phyloP scores from a whole-genome alignment of 257 asterid genomes.

The Scutellaria barbata region DNA sequence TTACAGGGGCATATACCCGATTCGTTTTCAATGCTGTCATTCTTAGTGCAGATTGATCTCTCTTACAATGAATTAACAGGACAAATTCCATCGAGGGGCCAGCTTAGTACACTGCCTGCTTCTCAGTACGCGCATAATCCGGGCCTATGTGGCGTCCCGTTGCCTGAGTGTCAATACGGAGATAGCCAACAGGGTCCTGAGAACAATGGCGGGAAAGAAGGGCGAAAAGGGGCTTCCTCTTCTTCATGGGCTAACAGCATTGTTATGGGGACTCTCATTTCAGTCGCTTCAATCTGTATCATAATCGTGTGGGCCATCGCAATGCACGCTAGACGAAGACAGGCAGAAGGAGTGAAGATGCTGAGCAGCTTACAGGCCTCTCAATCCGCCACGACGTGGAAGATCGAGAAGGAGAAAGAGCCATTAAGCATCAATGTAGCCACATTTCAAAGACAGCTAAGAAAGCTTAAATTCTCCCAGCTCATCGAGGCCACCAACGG shows the following conservation, averaged over 20 bases:
- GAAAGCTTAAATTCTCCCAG: conserved; percentile 85
- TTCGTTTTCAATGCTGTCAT: conserved; percentile 74
- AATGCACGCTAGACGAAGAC: conserved; percentile 61
- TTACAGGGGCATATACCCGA: conserved; percentile 90
- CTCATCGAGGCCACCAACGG: conserved; percentile 91
- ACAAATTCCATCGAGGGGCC: conserved; percentile 83
- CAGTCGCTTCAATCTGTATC: conserved; percentile 71
- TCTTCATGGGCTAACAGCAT: conserved; percentile 81
- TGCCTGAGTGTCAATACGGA: conserved; percentile 61
- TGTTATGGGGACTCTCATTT: conserved; percentile 81
- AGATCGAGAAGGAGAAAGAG: conserved; percentile 94
- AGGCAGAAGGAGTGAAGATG: conserved; percentile 81
- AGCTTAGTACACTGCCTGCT: conserved; percentile 94
- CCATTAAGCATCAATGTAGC: conserved; percentile 97
- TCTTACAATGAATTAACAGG: conserved; percentile 90
- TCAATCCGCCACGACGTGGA: conserved; percentile 86
- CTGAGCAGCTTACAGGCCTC: conserved; percentile 65
- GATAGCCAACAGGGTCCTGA: conserved; percentile 45
- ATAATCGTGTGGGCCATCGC: conserved; percentile 89
- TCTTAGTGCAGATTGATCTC: conserved; percentile 85
- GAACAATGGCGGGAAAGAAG: conserved; percentile 32
- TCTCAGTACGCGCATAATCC: conserved; percentile 82
- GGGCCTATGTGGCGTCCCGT: conserved; percentile 89
- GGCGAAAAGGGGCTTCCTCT: conserved; percentile 35
- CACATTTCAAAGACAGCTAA: conserved; percentile 77